phyloP scores from a whole-genome alignment of 225 moss, liverwort and hornwort genomes.

The Pseudisothecium myosuroides region DNA sequence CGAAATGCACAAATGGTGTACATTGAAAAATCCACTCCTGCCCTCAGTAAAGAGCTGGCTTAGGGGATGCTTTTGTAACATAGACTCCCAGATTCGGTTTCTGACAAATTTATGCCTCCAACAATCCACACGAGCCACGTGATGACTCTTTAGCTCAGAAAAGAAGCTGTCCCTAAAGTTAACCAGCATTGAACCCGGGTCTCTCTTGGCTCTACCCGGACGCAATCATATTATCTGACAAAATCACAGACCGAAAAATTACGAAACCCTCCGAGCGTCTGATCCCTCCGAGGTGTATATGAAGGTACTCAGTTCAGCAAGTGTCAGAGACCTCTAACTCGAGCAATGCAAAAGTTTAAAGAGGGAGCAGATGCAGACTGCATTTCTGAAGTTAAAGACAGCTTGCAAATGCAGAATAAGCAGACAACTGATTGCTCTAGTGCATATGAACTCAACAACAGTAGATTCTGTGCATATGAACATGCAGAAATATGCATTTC shows the following conservation, averaged over 20 bases:
- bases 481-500: background rate
- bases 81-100: background rate
- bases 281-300: no score
- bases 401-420: background rate
- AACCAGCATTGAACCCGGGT: background rate
- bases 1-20: background rate
- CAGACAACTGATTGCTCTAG: background rate
- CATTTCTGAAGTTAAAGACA: no score
- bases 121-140: background rate
- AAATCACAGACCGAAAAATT: no score
- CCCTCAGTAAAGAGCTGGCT: rapidly evolving
- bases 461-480: background rate
- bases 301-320: background rate
- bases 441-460: background rate
- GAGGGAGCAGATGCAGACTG: no score
- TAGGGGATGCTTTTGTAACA: rapidly evolving
- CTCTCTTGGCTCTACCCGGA: background rate
- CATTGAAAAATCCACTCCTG: background rate
- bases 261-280: background rate
- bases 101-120: background rate
- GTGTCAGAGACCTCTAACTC: background rate
- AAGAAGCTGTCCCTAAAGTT: no score
- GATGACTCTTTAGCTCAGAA: background rate
- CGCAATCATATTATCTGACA: background rate
- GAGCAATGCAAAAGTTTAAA: no score